These are phyloP conservation scores for Arthrobotrys iridis DNA, from an alignment of 2,329 filamentous ascomycete genomes.

Conservation along the genomic window DNA sequence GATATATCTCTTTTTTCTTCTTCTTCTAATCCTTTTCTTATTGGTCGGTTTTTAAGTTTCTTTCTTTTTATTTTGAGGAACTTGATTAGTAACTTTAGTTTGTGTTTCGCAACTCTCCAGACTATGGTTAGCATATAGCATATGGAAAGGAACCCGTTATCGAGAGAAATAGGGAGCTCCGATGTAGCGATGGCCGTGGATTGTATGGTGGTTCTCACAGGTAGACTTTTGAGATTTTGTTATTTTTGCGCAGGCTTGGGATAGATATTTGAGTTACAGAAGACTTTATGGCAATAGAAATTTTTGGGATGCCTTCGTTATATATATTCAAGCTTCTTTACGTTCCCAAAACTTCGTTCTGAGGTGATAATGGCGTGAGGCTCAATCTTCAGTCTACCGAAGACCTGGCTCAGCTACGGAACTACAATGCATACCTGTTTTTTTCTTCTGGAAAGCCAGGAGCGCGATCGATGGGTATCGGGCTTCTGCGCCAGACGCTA, in stretches of 20 bases:
- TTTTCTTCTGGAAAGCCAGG: background rate
- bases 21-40: slow-evolving; percentile 1
- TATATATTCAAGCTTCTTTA: background rate
- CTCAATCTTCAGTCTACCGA: background rate
- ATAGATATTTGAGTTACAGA: slow-evolving; percentile 2
- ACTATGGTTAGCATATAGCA: slow-evolving; percentile 34
- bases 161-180: slow-evolving; percentile 16
- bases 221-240: background rate
- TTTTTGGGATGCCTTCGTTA: background rate
- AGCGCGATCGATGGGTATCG: background rate
- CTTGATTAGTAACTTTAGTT: slow-evolving; percentile 51
- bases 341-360: background rate
- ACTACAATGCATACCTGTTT: background rate
- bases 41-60: background rate
- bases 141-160: slow-evolving; percentile 19
- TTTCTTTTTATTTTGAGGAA: slow-evolving; percentile 13
- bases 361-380: slow-evolving; percentile 15
- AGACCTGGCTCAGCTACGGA: background rate
- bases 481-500: no score
- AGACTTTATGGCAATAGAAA: background rate
- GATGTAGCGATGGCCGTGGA: background rate
- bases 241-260: background rate
- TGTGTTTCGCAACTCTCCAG: slow-evolving; percentile 48
- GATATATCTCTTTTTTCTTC: slow-evolving; percentile 2
- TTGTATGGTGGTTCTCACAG: background rate